phyloP scores from a whole-genome alignment of 305 asterid genomes.

The Fraxinus sp. region DNA sequence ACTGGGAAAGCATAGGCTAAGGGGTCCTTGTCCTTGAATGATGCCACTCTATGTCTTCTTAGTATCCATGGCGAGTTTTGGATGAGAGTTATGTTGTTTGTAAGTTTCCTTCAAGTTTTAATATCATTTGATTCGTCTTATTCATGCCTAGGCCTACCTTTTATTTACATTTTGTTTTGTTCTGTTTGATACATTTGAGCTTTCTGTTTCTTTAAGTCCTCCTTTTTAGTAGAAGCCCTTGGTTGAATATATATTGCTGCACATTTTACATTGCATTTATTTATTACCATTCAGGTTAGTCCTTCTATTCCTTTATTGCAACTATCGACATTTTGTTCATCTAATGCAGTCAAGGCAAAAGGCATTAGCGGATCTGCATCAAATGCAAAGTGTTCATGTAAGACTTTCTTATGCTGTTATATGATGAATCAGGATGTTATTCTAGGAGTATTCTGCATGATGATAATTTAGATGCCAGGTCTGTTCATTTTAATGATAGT shows the following conservation, averaged over 20 bases:
- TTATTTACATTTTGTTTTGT: background rate
- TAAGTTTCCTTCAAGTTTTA: background rate
- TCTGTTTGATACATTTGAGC: background rate
- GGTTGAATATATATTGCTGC: background rate
- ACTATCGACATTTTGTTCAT: background rate
- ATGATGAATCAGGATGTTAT: conserved; percentile 1
- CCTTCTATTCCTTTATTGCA: conserved; percentile 3
- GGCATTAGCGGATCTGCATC: conserved; percentile 71
- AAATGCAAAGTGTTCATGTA: conserved; percentile 80
- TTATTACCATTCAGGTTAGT: background rate
- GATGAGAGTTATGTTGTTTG: background rate
- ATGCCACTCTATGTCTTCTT: background rate
- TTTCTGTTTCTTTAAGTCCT: background rate
- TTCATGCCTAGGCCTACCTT: background rate
- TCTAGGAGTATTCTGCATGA: background rate
- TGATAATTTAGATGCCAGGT: background rate
- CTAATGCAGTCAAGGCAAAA: conserved; percentile 84
- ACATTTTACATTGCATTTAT: background rate
- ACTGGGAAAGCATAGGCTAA: background rate
- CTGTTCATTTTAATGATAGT: background rate
- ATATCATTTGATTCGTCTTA: background rate
- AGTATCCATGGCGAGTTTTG: background rate
- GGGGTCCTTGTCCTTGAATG: background rate
- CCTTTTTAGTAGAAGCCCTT: background rate
- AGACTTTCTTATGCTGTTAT: conserved; percentile 33